phyloP scores from a whole-genome alignment of 2,329 filamentous ascomycete genomes.

The Diatrype stigma region DNA sequence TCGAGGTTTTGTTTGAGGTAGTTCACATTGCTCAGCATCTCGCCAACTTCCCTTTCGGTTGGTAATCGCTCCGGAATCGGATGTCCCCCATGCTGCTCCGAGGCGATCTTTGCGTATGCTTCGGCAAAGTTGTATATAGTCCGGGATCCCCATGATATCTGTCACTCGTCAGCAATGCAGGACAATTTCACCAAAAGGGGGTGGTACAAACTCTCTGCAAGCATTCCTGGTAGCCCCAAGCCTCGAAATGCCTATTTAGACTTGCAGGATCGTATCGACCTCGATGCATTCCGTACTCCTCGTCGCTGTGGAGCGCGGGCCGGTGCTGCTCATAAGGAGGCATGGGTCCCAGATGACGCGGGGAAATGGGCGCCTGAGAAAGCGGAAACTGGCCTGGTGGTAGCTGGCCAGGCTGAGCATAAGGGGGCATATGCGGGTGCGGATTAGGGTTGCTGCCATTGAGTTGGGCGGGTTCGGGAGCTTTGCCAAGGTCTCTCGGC shows the following conservation, averaged over 20 bases:
- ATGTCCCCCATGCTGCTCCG: conserved; percentile 51
- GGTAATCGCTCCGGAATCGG: conserved; percentile 52
- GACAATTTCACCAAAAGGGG: not conserved
- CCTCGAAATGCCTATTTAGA: conserved; percentile 46
- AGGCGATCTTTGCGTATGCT: conserved; percentile 49
- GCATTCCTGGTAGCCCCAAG: conserved; percentile 50
- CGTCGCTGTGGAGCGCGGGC: conserved; percentile 39
- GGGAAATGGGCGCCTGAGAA: conserved; percentile 40
- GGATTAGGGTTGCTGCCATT: conserved; percentile 21
- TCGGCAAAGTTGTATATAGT: conserved; percentile 56
- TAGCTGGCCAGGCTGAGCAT: conserved; percentile 41
- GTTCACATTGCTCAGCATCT: conserved; percentile 51
- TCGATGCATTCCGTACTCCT: conserved; percentile 38
- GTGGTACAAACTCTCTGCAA: conserved; percentile 39
- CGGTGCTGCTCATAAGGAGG: conserved; percentile 44
- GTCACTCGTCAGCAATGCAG: conserved; percentile 10
- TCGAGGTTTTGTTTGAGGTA: conserved; percentile 51
- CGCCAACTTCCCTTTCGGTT: conserved; percentile 50
- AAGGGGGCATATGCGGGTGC: conserved; percentile 32
- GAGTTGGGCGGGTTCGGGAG: conserved; percentile 17
- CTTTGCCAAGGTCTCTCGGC: conserved; percentile 22
- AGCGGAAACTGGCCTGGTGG: conserved; percentile 42
- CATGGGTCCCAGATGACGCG: conserved; percentile 41
- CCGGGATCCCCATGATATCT: conserved; percentile 50
- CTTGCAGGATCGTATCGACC: conserved; percentile 40